Percentiles rank a stretch among this genome's conserved stretches.
These are phyloP conservation scores for Beauveria asiatica DNA, from an alignment of 2,329 filamentous ascomycete genomes.

Conservation along the genomic window DNA sequence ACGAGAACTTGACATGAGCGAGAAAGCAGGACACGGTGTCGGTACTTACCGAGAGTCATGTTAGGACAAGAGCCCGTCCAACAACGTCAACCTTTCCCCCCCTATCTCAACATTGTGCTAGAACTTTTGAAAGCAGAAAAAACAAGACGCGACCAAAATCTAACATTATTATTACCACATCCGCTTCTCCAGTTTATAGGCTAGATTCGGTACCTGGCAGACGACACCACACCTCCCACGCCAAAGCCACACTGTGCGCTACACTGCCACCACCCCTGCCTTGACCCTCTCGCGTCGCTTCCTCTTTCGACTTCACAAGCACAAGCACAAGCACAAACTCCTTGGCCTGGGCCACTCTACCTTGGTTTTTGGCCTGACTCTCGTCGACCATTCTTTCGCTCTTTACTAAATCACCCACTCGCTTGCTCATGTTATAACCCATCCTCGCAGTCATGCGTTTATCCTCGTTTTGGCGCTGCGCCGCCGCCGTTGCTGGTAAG, in stretches of 20 bases:
- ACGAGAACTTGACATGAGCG: no score
- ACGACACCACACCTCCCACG: neutral
- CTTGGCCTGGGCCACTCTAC: neutral
- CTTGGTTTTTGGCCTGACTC: neutral
- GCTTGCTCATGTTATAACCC: conserved; percentile 5
- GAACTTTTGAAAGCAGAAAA: neutral
- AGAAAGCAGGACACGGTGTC: no score
- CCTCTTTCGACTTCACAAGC: conserved; percentile 2
- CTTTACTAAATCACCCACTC: neutral
- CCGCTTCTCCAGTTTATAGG: neutral
- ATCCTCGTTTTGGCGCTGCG: conserved; percentile 8
- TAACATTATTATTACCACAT: neutral
- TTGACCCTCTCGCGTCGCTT: neutral
- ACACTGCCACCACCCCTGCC: neutral
- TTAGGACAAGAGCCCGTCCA: no score
- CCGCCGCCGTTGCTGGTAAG: conserved; percentile 8
- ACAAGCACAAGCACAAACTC: neutral
- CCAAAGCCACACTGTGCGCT: neutral
- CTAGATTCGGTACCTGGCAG: neutral
- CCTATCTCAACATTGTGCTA: no score
- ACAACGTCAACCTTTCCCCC: no score
- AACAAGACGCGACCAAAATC: neutral
- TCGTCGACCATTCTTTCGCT: neutral
- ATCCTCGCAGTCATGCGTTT: neutral
- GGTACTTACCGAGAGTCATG: no score